Base-by-base conservation (phyloP, 176 grass and related monocot genomes). In the Tillandsia fasciculata region DNA sequence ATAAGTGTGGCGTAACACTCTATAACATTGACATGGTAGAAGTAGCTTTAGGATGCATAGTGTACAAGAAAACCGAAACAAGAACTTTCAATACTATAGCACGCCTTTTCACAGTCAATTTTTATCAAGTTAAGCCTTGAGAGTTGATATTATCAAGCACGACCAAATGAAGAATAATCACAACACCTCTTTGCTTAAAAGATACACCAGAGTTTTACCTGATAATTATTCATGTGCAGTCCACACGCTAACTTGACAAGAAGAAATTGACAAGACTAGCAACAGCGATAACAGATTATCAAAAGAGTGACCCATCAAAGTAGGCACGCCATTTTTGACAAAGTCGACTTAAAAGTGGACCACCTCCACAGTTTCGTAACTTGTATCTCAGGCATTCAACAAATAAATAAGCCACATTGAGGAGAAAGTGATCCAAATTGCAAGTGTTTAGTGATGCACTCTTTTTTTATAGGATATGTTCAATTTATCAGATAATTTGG, bases 1-100 rank as follows among this genome's bases (percentile, higher is more conserved):
- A 96, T 51, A 96, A 79, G 53, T 89, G 81, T 59, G 82, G 87
- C 1, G 81, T 82, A 59, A 96, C 81, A 87, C 86, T 92, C 92
- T 96, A 65, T 63, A 83, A 83, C 63, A 64, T 63, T 20, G 28
- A 65, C 20, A 53, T 24, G 33, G 7, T 3, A 65, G 27, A 52
- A 72, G 53, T 15, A 49, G 20, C 14, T 29, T 26, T 73, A 56
- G 20, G 73, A 84, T 33, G 68, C n/a, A 69, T 66, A 22, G 11
- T 59, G 42, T 49, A 52, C 61, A 17, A 57, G 23, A 61, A 22
- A 9, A 18, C 22, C 22, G 56, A 61, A 61, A 61, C 4, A 22
- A 61, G 10, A 61, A 9, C 22, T 18, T 61, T 18, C 15, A 23
- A 12, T 12, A 56, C 3, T n/a, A 56, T 56, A 56, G 4, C 10